Conservation (phyloP, 176 grass and related monocot species). For the Juncus effusus region DNA sequence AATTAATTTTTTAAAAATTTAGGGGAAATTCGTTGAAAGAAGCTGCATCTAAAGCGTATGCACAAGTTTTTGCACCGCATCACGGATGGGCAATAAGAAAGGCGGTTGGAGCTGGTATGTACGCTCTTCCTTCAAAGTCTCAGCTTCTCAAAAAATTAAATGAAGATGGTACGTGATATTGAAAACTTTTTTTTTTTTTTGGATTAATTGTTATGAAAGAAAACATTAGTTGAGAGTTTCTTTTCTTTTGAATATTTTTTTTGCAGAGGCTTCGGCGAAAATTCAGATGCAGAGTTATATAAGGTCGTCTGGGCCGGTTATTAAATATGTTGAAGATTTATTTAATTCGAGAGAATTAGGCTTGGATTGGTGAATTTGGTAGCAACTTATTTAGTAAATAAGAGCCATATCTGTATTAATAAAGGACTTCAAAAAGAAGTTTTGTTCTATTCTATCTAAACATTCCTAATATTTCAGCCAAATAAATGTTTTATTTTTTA, state of each 20-base stretch:
- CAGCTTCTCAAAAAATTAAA: slow-evolving; percentile 83
- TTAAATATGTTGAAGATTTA: slow-evolving; percentile 63
- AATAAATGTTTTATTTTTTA: too few relatives aligned
- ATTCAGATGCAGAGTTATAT: slow-evolving; percentile 73
- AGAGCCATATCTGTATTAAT: too few relatives aligned
- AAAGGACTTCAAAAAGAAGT: too few relatives aligned
- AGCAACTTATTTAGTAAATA: not conserved
- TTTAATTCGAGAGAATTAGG: slow-evolving; percentile 68
- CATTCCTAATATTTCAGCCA: too few relatives aligned
- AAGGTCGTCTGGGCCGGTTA: slow-evolving; percentile 57
- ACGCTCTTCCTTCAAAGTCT: slow-evolving; percentile 74
- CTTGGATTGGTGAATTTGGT: slow-evolving; percentile 58
- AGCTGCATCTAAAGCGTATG: slow-evolving; percentile 74
- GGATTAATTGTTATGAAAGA: not conserved
- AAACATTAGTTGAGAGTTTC: not conserved
- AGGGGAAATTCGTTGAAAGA: slow-evolving; percentile 79
- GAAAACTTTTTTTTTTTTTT: not conserved
- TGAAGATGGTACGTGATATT: slow-evolving; percentile 70
- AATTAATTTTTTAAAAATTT: slow-evolving; percentile 12
- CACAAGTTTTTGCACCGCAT: slow-evolving; percentile 84
- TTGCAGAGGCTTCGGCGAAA: slow-evolving; percentile 36
- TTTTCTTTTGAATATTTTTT: not conserved
- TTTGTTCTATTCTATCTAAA: too few relatives aligned
- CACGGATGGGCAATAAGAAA: slow-evolving; percentile 88
- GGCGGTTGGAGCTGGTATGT: slow-evolving; percentile 87